Evolutionary conservation across 345 rosid genomes (phyloP).

Genomic region (Euphorbia peplus): DNA sequence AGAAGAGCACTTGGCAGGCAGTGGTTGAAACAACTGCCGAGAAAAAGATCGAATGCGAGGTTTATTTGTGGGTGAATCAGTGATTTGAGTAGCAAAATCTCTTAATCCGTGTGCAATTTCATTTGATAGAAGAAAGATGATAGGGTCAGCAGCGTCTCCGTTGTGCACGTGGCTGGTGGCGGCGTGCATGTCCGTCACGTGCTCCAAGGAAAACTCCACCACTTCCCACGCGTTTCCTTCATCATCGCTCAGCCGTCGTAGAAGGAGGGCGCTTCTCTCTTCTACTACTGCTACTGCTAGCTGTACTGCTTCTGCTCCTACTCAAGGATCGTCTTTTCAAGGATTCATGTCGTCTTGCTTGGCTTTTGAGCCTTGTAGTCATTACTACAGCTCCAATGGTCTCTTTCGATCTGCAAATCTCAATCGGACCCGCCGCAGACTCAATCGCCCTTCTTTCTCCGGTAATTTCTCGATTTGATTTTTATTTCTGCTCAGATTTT

Average conservation of each 20-base stretch:
- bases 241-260: conserved; percentile 33
- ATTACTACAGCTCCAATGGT: conserved; percentile 46
- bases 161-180: conserved; percentile 87
- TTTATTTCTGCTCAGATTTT: conserved; percentile 2
- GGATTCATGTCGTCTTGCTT: conserved; percentile 55
- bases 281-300: conserved; percentile 1
- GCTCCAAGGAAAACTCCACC: conserved; percentile 35
- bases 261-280: conserved; percentile 34
- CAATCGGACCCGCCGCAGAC: conserved; percentile 16
- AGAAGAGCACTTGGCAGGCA: conserved; percentile 23
- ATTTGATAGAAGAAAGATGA: conserved; percentile 1
- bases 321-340: conserved; percentile 41
- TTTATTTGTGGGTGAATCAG: neutral
- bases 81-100: neutral
- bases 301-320: neutral
- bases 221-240: conserved; percentile 20
- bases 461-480: conserved; percentile 20
- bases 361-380: conserved; percentile 66
- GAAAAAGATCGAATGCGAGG: conserved; percentile 16
- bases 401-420: conserved; percentile 39
- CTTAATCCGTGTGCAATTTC: too few species aligned
- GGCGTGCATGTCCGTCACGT: conserved; percentile 75
- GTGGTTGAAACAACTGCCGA: too few species aligned
- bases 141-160: conserved; percentile 46
- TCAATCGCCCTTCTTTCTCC: conserved; percentile 13